Base-by-base conservation (phyloP, 2,329 filamentous ascomycete species). In the Botrytis elliptica region DNA sequence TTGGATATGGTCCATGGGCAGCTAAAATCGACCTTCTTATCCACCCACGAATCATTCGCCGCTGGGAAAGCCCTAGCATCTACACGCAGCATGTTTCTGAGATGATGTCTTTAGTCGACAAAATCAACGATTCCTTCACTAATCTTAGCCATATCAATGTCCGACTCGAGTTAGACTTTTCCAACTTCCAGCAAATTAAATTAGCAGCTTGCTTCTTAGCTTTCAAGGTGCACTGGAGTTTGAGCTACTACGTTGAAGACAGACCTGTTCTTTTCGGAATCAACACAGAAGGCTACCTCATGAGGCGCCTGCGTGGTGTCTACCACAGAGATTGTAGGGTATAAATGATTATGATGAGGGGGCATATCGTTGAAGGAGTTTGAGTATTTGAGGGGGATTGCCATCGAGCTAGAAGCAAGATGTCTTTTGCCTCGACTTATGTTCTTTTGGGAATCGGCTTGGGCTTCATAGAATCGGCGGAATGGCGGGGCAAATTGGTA, bases 181-280 rank as follows among this genome's bases (percentile, higher is more conserved):
- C 66, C 1, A 68, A 42, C 49, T 68, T 68, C 40, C 66, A 42
- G 16, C 66, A 68, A 57, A 68, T 68, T n/a, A 57, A 57, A 25
- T 42, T 68, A 10, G 66, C 66, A 57, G 66, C 66, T 57, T 55
- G 46, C 25, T 36, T 68, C 38, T 42, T 68, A 7, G 49, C 25
- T 16, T 68, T 68, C 10, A 20, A 57, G 16, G 5, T 5, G 49
- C 5, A 68, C 10, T 68, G 66, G 66, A 42, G 9, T 29, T 57
- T 68, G 49, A 42, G 25, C 16, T 68, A 68, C 16, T 57, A 42
- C 25, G 10, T 68, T 33, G 66, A 68, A 12, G 49, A 38, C 14
- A 68, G 14, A 16, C 20, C 9, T 18, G 7, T 9, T 68, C 36
- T 68, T 14, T 12, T 25, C 18, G 33, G 9, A 7, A 68, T 68